phyloP scores from a whole-genome alignment of 2,329 filamentous ascomycete species.

The Fusarium setosum region DNA sequence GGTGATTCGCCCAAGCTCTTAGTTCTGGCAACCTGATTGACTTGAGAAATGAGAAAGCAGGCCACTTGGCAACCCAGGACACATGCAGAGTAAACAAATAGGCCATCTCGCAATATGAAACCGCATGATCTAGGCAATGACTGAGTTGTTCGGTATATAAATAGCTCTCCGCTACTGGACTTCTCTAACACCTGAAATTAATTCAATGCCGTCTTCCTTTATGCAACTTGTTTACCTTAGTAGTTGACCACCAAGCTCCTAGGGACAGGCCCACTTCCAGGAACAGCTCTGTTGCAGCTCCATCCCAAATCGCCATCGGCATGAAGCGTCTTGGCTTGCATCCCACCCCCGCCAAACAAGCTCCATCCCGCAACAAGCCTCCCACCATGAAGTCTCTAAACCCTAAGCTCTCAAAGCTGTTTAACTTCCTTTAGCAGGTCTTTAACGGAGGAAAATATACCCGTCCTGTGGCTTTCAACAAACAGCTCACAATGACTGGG shows the following conservation, averaged over 20 bases:
- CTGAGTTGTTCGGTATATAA: neutral
- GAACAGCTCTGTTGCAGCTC: slow-evolving; percentile 6
- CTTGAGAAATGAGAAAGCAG: no score
- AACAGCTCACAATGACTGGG: slow-evolving; percentile 25
- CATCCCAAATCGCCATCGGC: slow-evolving; percentile 9
- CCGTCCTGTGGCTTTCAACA: slow-evolving; percentile 13
- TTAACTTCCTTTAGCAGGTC: no score
- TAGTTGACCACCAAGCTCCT: neutral
- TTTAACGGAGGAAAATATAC: slow-evolving; percentile 13
- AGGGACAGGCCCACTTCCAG: slow-evolving; percentile 15
- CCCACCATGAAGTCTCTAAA: no score
- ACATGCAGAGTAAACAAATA: no score
- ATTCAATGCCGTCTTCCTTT: slow-evolving; percentile 3
- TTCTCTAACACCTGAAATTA: slow-evolving; percentile 4
- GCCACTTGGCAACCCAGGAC: no score
- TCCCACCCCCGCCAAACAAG: slow-evolving; percentile 40
- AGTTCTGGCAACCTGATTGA: no score
- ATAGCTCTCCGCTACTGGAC: no score
- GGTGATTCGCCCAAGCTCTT: no score
- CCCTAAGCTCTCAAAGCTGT: no score
- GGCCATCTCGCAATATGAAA: neutral
- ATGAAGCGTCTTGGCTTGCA: slow-evolving; percentile 40
- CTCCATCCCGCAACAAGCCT: slow-evolving; percentile 21
- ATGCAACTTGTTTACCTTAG: slow-evolving; percentile 6
- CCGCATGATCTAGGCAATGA: neutral